phyloP scores from a whole-genome alignment of 495 filamentous ascomycete species.

The Lophiostoma macrostomum region DNA sequence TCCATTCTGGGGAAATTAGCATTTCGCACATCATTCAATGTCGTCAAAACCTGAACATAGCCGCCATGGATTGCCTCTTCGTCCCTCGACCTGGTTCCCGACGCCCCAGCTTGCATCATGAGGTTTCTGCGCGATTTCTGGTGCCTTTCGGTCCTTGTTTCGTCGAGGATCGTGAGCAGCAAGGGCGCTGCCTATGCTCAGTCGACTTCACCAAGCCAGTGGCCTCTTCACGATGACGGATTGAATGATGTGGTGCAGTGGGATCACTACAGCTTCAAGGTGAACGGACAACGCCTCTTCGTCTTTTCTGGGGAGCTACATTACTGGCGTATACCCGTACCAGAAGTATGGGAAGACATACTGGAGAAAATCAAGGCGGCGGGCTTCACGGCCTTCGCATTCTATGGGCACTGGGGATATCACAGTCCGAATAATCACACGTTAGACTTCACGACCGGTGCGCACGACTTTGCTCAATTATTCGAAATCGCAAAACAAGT shows the following conservation, averaged over 20 bases:
- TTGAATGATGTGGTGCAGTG: constrained; percentile 53
- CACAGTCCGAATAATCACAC: constrained; percentile 48
- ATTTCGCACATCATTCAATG: background rate
- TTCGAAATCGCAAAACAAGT: constrained; percentile 56
- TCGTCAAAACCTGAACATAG: background rate
- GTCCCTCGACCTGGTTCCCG: background rate
- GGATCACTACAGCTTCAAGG: constrained; percentile 58
- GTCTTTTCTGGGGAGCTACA: constrained; percentile 60
- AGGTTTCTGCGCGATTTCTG: background rate
- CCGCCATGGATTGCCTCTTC: background rate
- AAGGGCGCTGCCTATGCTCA: constrained; percentile 2
- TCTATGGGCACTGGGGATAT: constrained; percentile 58
- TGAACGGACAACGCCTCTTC: constrained; percentile 56
- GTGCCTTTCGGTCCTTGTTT: background rate
- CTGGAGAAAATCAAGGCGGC: constrained; percentile 60
- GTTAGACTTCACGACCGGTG: constrained; percentile 56
- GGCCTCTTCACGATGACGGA: constrained; percentile 53
- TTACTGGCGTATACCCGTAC: constrained; percentile 56
- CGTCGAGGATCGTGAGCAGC: background rate
- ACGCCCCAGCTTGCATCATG: background rate
- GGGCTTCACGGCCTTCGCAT: constrained; percentile 54
- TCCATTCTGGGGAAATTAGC: background rate
- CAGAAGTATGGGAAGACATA: constrained; percentile 60
- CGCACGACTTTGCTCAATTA: constrained; percentile 52
- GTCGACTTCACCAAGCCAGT: constrained; percentile 24